Conservation (phyloP, 2,329 filamentous ascomycete genomes). For the Nigrograna mackinnonii region DNA sequence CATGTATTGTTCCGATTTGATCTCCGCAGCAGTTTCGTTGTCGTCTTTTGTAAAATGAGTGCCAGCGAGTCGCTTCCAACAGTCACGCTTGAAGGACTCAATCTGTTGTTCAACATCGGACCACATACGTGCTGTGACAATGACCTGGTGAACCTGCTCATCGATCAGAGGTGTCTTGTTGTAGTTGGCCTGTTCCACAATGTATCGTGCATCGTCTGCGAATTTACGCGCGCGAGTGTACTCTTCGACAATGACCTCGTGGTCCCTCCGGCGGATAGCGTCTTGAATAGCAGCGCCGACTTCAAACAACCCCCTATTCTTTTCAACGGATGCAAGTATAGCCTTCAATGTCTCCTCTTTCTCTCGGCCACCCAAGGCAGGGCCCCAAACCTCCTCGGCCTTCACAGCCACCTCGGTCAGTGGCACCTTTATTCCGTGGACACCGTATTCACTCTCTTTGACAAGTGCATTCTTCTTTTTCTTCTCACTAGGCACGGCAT, state of each 20-base stretch:
- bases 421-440: conserved; percentile 73
- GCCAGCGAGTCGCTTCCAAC: conserved; percentile 80
- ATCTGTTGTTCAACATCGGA: conserved; percentile 88
- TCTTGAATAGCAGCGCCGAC: conserved; percentile 77
- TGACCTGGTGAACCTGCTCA: conserved; percentile 79
- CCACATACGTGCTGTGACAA: conserved; percentile 94
- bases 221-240: conserved; percentile 83
- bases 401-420: conserved; percentile 89
- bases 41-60: conserved; percentile 61
- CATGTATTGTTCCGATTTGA: conserved; percentile 79
- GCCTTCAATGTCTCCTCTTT: conserved; percentile 86
- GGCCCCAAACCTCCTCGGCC: conserved; percentile 96
- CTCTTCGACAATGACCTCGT: conserved; percentile 84
- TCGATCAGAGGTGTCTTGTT: conserved; percentile 67
- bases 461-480: conserved; percentile 90
- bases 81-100: conserved; percentile 81
- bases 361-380: conserved; percentile 86
- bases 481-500: conserved; percentile 52
- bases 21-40: conserved; percentile 49
- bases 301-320: conserved; percentile 81
- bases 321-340: conserved; percentile 75
- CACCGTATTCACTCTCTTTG: conserved; percentile 71
- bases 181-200: conserved; percentile 61
- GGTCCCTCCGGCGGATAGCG: conserved; percentile 87
- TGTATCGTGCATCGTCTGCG: conserved; percentile 73